Percentiles rank a stretch among this genome's conserved stretches.
These are phyloP conservation scores for Colletotrichum cordylinicola DNA, from an alignment of 2,329 filamentous ascomycete genomes.

Conservation along the genomic window DNA sequence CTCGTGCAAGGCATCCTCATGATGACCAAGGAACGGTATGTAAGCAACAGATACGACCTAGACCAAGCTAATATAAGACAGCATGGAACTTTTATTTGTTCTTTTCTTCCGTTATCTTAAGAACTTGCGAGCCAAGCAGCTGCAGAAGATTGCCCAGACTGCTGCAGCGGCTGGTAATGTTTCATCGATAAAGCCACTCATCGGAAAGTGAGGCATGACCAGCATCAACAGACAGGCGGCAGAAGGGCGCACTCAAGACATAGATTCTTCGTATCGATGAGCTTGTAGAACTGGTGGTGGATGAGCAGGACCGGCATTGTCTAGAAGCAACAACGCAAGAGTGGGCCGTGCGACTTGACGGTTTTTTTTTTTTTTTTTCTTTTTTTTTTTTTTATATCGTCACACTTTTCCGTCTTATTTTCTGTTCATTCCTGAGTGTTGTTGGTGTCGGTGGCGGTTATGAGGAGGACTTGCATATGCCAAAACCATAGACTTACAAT, in stretches of 20 bases:
- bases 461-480: background rate
- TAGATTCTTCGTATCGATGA: background rate
- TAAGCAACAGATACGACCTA: background rate
- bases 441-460: background rate
- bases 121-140: slow-evolving; percentile 70
- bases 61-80: slow-evolving; percentile 43
- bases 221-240: background rate
- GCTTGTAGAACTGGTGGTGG: background rate
- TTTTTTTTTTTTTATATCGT: background rate
- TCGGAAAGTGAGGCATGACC: background rate
- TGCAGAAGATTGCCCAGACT: slow-evolving; percentile 69
- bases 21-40: slow-evolving; percentile 97
- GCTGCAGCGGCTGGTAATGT: slow-evolving; percentile 51
- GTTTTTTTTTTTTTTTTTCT: background rate
- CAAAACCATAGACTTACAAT: background rate
- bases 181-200: background rate
- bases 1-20: slow-evolving; percentile 95
- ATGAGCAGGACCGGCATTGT: background rate
- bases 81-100: slow-evolving; percentile 85
- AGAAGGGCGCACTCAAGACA: background rate
- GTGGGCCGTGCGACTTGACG: background rate
- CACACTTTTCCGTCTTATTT: no score
- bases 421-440: background rate
- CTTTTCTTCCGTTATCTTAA: slow-evolving; percentile 84
- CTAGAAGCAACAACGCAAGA: background rate